Evolutionary conservation across 495 filamentous ascomycete species (phyloP).

Genomic region (Xylaria bambusicola): DNA sequence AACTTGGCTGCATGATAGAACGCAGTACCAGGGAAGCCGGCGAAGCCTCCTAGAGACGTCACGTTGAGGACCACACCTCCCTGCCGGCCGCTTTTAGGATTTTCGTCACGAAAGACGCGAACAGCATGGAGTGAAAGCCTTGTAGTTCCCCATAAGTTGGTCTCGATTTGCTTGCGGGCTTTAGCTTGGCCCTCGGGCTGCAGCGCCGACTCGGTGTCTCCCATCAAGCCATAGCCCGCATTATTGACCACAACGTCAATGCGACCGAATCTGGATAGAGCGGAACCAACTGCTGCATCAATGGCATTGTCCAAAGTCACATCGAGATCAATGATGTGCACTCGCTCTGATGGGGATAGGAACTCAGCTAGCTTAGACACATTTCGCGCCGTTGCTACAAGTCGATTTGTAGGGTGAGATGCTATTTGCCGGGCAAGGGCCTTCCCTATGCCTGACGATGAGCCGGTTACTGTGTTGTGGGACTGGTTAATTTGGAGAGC

Average conservation of each 20-base stretch:
- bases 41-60: constrained; percentile 50
- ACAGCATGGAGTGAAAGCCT: constrained; percentile 43
- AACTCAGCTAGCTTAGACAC: constrained; percentile 37
- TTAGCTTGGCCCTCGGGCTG: constrained; percentile 28
- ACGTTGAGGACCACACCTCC: constrained; percentile 56
- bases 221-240: constrained; percentile 33
- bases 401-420: constrained; percentile 36
- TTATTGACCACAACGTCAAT: constrained; percentile 46
- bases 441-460: constrained; percentile 46
- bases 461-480: constrained; percentile 39
- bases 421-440: constrained; percentile 39
- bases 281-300: constrained; percentile 35
- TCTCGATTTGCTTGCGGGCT: constrained; percentile 44
- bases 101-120: constrained; percentile 45
- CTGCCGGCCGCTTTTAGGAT: constrained; percentile 26
- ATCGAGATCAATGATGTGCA: neutral
- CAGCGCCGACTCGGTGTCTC: constrained; percentile 46
- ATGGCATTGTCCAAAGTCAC: constrained; percentile 33
- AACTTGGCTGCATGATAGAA: constrained; percentile 58
- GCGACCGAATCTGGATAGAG: constrained; percentile 40
- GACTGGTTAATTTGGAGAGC: neutral
- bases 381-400: constrained; percentile 50
- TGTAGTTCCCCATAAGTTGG: constrained; percentile 52
- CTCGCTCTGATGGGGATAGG: neutral
- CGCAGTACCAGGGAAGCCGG: constrained; percentile 45